These are phyloP conservation scores for Akanthomyces lecanii DNA, from an alignment of 2,329 filamentous ascomycete genomes.

Conservation along the genomic window DNA sequence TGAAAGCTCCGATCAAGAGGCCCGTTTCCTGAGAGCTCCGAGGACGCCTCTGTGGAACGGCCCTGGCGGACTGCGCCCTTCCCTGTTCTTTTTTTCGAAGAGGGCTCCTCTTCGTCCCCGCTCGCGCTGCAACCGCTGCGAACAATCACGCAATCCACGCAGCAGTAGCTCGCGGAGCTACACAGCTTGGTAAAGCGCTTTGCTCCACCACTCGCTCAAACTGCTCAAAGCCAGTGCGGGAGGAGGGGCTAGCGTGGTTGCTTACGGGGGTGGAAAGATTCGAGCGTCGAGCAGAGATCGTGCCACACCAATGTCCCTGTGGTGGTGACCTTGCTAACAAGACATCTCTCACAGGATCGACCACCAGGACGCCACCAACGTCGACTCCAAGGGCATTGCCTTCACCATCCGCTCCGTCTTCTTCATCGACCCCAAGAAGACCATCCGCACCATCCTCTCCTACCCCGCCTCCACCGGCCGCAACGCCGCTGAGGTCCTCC, in stretches of 20 bases:
- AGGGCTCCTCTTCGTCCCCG: not conserved
- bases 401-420: constrained; percentile 95
- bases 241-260: not conserved
- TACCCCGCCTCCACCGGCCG: constrained; percentile 89
- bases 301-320: no score
- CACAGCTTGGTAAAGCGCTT: not conserved
- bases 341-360: constrained; percentile 53
- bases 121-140: not conserved
- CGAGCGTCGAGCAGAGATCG: not conserved
- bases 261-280: not conserved
- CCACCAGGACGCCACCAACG: constrained; percentile 76
- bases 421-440: constrained; percentile 91
- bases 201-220: not conserved
- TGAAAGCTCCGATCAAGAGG: no score
- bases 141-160: constrained; percentile 4
- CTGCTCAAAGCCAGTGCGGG: not conserved
- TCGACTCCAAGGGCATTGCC: constrained; percentile 76
- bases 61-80: not conserved
- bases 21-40: not conserved
- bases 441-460: constrained; percentile 84
- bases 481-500: constrained; percentile 74
- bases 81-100: not conserved
- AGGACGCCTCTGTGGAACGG: not conserved
- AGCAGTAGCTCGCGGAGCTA: not conserved
- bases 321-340: not conserved